These are phyloP conservation scores for Gossypioides kirkii DNA, from an alignment of 345 rosid genomes.

Conservation along the genomic window DNA sequence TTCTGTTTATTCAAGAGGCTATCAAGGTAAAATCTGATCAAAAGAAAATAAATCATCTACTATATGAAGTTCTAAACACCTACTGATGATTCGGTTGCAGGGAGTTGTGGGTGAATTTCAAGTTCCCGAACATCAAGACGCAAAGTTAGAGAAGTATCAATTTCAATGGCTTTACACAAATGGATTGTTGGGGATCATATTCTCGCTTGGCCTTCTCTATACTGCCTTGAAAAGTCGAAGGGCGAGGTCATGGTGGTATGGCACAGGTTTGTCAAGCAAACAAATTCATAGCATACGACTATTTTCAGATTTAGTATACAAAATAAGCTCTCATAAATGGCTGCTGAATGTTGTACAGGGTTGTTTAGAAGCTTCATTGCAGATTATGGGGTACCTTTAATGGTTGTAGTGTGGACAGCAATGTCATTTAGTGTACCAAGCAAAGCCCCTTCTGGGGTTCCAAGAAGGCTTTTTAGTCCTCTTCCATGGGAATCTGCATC, in stretches of 20 bases:
- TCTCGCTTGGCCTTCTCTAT: constrained; percentile 55
- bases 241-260: constrained; percentile 74
- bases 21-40: constrained; percentile 39
- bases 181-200: constrained; percentile 63
- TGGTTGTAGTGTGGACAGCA: constrained; percentile 77
- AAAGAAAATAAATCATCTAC: neutral
- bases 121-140: constrained; percentile 40
- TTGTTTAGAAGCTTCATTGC: constrained; percentile 63
- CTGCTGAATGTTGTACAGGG: constrained; percentile 29
- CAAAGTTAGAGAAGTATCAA: constrained; percentile 38
- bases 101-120: constrained; percentile 61
- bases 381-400: constrained; percentile 83
- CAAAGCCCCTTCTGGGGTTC: constrained; percentile 63
- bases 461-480: constrained; percentile 70
- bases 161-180: constrained; percentile 72
- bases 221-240: constrained; percentile 67
- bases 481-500: constrained; percentile 32
- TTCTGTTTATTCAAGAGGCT: constrained; percentile 76
- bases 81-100: constrained; percentile 29
- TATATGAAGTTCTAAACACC: neutral
- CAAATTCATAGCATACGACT: neutral
- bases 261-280: constrained; percentile 44
- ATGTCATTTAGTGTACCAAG: constrained; percentile 45
- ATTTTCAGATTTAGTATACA: neutral
- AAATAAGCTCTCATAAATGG: neutral